Percentiles rank a stretch among this genome's conserved stretches.
Evolutionary conservation across 176 grass and related monocot genomes (phyloP).

Genomic region (Phyllostachys edulis): DNA sequence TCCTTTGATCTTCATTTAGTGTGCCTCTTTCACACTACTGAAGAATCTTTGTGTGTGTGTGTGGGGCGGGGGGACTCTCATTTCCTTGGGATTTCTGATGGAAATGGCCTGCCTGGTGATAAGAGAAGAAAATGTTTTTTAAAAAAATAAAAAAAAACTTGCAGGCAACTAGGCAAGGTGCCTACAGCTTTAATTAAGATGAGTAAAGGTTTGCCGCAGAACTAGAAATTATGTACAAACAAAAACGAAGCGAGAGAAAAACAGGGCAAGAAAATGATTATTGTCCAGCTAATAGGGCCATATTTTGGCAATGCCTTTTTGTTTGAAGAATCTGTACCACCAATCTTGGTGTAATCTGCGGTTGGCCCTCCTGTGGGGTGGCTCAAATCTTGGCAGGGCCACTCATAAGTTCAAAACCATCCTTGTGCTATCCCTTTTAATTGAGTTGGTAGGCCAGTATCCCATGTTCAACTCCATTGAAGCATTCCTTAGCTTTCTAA

Average conservation of each 20-base stretch:
- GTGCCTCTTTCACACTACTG: not conserved
- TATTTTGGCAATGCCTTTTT: conserved; percentile 19
- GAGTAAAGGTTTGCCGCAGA: no score
- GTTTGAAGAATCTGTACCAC: conserved; percentile 30
- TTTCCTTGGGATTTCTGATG: not conserved
- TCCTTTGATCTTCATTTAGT: not conserved
- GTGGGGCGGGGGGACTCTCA: no score
- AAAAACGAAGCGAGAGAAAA: no score
- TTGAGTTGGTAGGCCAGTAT: conserved; percentile 42
- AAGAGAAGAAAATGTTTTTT: not conserved
- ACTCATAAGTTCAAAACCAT: conserved; percentile 16
- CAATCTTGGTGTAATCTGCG: conserved; percentile 36
- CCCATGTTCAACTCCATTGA: conserved; percentile 35
- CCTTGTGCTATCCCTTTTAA: not conserved
- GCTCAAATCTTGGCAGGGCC: conserved; percentile 33
- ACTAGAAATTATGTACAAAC: no score
- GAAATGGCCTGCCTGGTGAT: not conserved
- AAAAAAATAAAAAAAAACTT: no score
- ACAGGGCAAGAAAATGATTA: not conserved
- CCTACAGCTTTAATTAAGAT: no score
- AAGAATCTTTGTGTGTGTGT: not conserved
- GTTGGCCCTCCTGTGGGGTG: conserved; percentile 1
- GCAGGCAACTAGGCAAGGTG: no score
- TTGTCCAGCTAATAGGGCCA: conserved; percentile 1
- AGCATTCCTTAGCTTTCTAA: conserved; percentile 23